Base-by-base conservation (phyloP, 2,329 filamentous ascomycete genomes). In the Colletotrichum sansevieriae region DNA sequence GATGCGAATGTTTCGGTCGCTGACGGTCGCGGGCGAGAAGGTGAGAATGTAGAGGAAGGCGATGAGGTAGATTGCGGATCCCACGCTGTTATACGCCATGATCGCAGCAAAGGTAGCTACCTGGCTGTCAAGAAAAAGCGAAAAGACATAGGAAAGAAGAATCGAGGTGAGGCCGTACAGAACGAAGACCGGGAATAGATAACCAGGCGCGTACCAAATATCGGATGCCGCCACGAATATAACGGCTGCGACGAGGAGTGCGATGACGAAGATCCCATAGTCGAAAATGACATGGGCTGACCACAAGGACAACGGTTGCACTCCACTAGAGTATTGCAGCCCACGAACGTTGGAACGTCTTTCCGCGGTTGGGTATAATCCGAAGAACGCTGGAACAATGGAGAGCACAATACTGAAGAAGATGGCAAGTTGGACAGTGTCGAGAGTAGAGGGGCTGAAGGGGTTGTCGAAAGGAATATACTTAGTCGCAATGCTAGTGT, bases 241-340 rank as follows among this genome's bases (percentile, higher is more conserved):
- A 29, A 88, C 88, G 20, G 90, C 88, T 8, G 88, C 85, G 11
- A 96, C 74, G 4, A 89, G 89, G n/a, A 90, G 89, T 25, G 90
- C 87, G 3, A 88, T 73, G 12, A 97, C 75, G 1, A 94, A 90
- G 64, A 97, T 89, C 44, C 87, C 76, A 71, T 95, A 94, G 79
- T 98, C 95, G 74, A 97, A 97, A 0, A 83, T 75, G 0, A 91
- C 83, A 75, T 98, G 97, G 2, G 95, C 93, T 3, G 92, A 79
- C 95, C 95, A 98, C 2, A 98, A 83, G 0, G 94, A 93, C 8
- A 92, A 83, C 0, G 92, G 91, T 10, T 92, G 86, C 20, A 97
- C 94, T 55, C 95, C 95, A 76, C 97, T 98, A 60, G 93, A 97
- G 79, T 97, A 98, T 78, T 98, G 91, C 41, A 98, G 83, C 12